These are phyloP conservation scores for Erigeron philadelphicus DNA, from an alignment of 140 eudicot species.

Conservation along the genomic window DNA sequence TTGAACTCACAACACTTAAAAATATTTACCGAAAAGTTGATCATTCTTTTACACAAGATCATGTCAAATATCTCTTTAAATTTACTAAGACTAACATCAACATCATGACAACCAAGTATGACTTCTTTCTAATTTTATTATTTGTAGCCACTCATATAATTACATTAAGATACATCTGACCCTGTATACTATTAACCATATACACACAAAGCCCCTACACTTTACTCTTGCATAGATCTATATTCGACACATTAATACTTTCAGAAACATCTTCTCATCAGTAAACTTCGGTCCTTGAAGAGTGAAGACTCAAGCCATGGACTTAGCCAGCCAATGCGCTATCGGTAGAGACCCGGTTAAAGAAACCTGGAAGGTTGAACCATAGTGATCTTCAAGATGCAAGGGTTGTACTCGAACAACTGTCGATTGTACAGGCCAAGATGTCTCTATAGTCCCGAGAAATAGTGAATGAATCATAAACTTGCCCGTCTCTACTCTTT, in stretches of 20 bases:
- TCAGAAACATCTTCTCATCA: conserved; percentile 2
- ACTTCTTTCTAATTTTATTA: not conserved
- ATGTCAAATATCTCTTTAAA: not conserved
- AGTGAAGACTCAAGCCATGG: not conserved
- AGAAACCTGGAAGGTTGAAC: conserved; percentile 1
- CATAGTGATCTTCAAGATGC: conserved; percentile 35
- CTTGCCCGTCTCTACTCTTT: conserved; percentile 43
- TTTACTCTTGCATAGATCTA: not conserved
- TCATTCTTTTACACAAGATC: not conserved
- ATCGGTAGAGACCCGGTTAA: not conserved
- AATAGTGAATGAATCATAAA: conserved; percentile 43
- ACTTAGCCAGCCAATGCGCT: not conserved
- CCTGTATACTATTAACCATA: conserved; percentile 11
- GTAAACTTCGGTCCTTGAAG: not conserved
- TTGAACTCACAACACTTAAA: not conserved
- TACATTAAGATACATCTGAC: conserved; percentile 13
- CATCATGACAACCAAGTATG: conserved; percentile 23
- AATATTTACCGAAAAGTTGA: not conserved
- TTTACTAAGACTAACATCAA: not conserved
- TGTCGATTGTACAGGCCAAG: conserved; percentile 34
- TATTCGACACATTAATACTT: not conserved
- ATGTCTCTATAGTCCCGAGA: conserved; percentile 35
- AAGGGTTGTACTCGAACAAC: conserved; percentile 52
- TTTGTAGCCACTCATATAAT: not conserved
- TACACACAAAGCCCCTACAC: conserved; percentile 16